Evolutionary conservation across 139 green algal genomes (phyloP), one percentile per base, ranked within the genome.

Genomic region (Chlamydomonas eustigma): DNA sequence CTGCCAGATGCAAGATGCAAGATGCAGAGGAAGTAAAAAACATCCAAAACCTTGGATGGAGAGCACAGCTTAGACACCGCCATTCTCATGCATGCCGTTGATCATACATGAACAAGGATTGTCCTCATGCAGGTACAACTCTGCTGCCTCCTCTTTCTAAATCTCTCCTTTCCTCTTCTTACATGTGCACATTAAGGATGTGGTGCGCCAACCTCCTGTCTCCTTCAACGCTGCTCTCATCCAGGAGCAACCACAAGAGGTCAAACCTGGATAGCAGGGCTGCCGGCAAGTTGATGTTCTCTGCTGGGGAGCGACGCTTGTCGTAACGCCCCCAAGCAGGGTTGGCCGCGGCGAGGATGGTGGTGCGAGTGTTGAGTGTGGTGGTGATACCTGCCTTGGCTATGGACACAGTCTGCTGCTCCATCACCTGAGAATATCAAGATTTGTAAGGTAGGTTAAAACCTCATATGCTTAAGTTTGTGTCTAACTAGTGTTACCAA

Each of bases 331-430:
- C 95, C 84, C 88, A 98, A 2, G 94, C 93, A 1, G 96, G 96
- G 91, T 99, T 99, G 81, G 96, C 96, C 18, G 96, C 96, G 30
- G 96, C 92, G 30, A 99, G 87, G 39, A 99, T 90, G 1, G 96
- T 92, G 34, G 96, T 98, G 76, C 96, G 78, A 96, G 90, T 1
- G 86, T 99, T 99, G 33, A 99, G 92, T 3, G 93, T 98, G 39
- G 96, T 99, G 71, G 94, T 98, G 85, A 99, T 99, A 74, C 96
- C 96, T 0, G 95, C 96, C 88, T 99, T 99, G 77, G 96, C 96
- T 71, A 99, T 99, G 86, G 86, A 94, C 70, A 98, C 96, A 34
- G 95, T 98, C 44, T 58, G 44, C 44, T 58, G 44, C 44, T 58
- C 44, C 44, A 58, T 58, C 44, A 58, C 44, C 44, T 58, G 44